phyloP scores from a whole-genome alignment of 2,329 filamentous ascomycete species.

The Talaromyces sp. region DNA sequence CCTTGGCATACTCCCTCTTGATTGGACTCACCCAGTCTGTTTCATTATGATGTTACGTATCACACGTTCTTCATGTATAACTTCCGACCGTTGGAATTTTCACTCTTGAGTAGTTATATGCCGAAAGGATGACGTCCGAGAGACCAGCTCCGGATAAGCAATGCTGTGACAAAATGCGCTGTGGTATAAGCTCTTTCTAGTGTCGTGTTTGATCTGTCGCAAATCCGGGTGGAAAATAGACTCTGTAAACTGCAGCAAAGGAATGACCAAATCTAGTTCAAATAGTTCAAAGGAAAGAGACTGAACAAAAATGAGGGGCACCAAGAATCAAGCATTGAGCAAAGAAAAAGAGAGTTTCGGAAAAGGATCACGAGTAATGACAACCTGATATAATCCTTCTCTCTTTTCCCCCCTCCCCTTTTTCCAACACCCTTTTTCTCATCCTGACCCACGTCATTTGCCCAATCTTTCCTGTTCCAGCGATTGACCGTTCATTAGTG shows the following conservation, averaged over 20 bases:
- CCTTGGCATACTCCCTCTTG: not conserved
- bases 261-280: not conserved
- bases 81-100: not conserved
- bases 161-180: not conserved
- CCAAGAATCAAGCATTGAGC: not conserved
- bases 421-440: not conserved
- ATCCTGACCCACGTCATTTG: not conserved
- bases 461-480: not conserved
- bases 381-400: not conserved
- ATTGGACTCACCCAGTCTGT: not conserved
- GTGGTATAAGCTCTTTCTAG: not conserved
- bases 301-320: not conserved
- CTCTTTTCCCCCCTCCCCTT: not conserved
- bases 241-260: not conserved
- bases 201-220: not conserved
- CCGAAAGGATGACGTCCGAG: not conserved
- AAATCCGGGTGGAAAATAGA: not conserved
- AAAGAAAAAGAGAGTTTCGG: constrained; percentile 4
- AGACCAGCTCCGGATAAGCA: constrained; percentile 1
- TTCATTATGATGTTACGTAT: not conserved
- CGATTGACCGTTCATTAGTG: not conserved
- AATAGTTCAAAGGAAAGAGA: not conserved
- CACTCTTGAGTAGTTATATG: not conserved
- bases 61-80: not conserved
- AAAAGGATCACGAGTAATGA: constrained; percentile 1